Evolutionary conservation across 192 early-diverging fungal species (phyloP), one percentile per base, ranked within the genome.

Genomic region (Entomortierella parvispora): DNA sequence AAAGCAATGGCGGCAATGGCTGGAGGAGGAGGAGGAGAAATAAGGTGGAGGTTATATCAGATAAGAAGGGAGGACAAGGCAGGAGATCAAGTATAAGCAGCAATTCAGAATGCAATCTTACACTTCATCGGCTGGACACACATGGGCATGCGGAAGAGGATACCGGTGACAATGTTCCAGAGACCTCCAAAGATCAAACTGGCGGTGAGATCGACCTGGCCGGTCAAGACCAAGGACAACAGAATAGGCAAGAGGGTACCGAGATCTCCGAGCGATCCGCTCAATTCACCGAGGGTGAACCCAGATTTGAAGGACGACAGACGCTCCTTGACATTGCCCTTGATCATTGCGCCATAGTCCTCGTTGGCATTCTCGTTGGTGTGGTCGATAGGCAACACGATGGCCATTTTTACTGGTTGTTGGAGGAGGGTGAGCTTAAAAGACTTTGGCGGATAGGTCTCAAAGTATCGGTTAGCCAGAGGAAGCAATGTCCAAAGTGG

Each of bases 51-150:
- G n/a, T n/a, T n/a, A n/a, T n/a, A n/a, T n/a, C n/a, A n/a, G n/a
- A n/a, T n/a, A n/a, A n/a, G n/a, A n/a, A n/a, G n/a, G n/a, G n/a
- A n/a, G n/a, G n/a, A n/a, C n/a, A n/a, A n/a, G n/a, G n/a, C n/a
- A 57, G 10, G 50, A 52, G 28, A 37, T 29, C 25, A 8, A 37
- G 2, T 42, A 15, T 50, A 22, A 11, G 6, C 46, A 51, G 12
- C 55, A 3, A 20, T 9, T 2, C 26, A 51, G 62, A 46, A 50
- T 28, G 48, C 33, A 2, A 7, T 29, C 82, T 69, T 81, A 87
- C 87, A 87, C 82, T 94, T 96, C 94, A 94, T 96, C 33, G 94
- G 94, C 71, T 96, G 94, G 33, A 96, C 94, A 70, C 92, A 92
- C 81, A 96, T 92, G 23, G 93, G 93, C 26, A 94, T 86, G 43